Evolutionary conservation across 2,329 filamentous ascomycete species (phyloP), one percentile per base, ranked within the genome.

Genomic region (Penicillium decumbens): DNA sequence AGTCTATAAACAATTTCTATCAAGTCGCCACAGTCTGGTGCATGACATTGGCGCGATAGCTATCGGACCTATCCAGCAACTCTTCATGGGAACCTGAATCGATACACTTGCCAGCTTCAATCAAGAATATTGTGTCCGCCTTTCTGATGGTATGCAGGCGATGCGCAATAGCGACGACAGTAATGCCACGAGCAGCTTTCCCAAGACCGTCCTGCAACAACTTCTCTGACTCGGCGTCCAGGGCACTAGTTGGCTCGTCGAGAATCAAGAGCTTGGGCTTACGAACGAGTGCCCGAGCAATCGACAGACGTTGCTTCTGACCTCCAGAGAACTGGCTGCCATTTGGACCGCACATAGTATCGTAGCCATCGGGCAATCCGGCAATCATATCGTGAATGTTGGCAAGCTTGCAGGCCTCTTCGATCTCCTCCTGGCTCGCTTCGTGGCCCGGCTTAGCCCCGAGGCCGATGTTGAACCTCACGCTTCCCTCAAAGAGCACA

Each of bases 101-200:
- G 3, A 81, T 74, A 43, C 86, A 78, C 28, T 65, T 78, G 7
- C 87, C 85, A 50, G 81, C 78, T 29, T 87, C 86, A 37, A 93
- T 80, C 6, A 92, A 84, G 60, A 87, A 89, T 42, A 92, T 92
- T 13, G 85, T 75, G 65, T 93, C 84, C 2, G 88, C 87, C 58
- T 89, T 85, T 63, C 87, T 85, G 30, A 73, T 72, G 12, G 72
- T 74, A 44, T 69, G 66, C 43, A 74, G 57, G 27, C 71, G 65
- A 56, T 74, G 71, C 2, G 71, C 68, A 53, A 73, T 73, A 2
- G 70, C 70, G 43, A 74, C 63, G 27, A 72, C 65, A 9, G 71
- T 74, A 10, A 65, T 70, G 10, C 62, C 58, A 12, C 58, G 59
- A 6, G 63, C 63, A 6, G 64, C 61, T 44, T 62, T 66, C 25